Conservation (phyloP, 163 green algal genomes). For the Scenedesmus sp. region DNA sequence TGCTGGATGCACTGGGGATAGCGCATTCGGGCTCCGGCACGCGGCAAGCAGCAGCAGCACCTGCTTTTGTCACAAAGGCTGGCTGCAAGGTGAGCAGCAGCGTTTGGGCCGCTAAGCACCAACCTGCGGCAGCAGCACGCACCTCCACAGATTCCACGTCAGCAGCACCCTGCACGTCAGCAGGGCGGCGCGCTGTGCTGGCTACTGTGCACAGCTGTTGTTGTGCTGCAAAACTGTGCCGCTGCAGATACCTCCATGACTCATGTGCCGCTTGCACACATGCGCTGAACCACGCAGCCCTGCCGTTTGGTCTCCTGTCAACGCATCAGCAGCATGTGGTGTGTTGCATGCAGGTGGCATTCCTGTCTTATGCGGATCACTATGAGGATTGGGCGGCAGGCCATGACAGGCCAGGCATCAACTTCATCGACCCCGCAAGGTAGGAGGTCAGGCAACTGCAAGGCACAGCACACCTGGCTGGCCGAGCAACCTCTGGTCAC, state of each 20-base stretch:
- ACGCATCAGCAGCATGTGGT: too few relatives aligned
- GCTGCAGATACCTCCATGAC: too few relatives aligned
- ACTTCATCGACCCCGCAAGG: conserved; percentile 70
- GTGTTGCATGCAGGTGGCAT: conserved; percentile 56
- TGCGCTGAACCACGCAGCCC: too few relatives aligned
- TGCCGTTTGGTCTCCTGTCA: too few relatives aligned
- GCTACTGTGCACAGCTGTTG: too few relatives aligned
- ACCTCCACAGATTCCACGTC: too few relatives aligned
- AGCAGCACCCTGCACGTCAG: too few relatives aligned
- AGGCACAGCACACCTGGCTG: neutral
- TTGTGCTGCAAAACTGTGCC: too few relatives aligned
- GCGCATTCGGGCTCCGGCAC: conserved; percentile 23
- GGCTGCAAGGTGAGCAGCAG: conserved; percentile 39
- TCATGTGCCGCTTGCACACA: too few relatives aligned
- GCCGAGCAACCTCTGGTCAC: too few relatives aligned
- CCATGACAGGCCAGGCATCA: conserved; percentile 61
- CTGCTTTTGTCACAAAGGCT: conserved; percentile 62
- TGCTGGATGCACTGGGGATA: conserved; percentile 3
- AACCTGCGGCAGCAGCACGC: neutral
- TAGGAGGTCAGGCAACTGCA: neutral
- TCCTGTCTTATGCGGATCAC: conserved; percentile 75
- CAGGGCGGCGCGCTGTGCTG: too few relatives aligned
- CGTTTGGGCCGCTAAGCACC: neutral
- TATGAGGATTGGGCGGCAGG: conserved; percentile 72
- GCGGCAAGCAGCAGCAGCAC: conserved; percentile 40